A percentile compares a stretch with the other conserved stretches of the same genome.
Evolutionary conservation across 257 asterid species (phyloP).

Genomic region (Linaria vulgaris): DNA sequence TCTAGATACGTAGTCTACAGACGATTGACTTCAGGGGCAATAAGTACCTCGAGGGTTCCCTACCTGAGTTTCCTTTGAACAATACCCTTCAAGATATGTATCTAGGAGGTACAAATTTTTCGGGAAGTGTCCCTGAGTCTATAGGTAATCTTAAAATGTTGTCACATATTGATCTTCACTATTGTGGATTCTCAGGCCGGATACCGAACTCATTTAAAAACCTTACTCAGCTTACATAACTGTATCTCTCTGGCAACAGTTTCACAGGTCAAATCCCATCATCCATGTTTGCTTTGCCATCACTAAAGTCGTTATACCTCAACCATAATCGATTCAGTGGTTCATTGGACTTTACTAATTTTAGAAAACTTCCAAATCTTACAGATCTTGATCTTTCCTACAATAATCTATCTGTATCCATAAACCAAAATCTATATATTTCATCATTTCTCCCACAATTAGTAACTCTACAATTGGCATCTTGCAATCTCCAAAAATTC

Average conservation of each 20-base stretch:
- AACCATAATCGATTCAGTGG: too few relatives aligned
- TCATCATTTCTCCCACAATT: constrained; percentile 35
- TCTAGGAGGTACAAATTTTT: constrained; percentile 42
- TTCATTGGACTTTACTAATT: constrained; percentile 34
- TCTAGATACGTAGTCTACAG: constrained; percentile 39
- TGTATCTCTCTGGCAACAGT: constrained; percentile 37
- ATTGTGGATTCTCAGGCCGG: constrained; percentile 44
- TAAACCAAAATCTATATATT: constrained; percentile 28
- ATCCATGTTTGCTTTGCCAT: constrained; percentile 45
- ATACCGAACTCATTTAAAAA: constrained; percentile 48
- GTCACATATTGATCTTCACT: too few relatives aligned
- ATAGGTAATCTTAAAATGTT: constrained; percentile 43
- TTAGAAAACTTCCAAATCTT: constrained; percentile 29
- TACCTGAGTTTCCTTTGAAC: too few relatives aligned
- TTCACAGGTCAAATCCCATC: constrained; percentile 46
- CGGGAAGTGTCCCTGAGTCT: constrained; percentile 49
- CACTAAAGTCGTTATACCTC: constrained; percentile 27
- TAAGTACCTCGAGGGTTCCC: constrained; percentile 42
- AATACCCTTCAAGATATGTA: constrained; percentile 37
- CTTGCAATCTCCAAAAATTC: constrained; percentile 61
- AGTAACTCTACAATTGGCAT: constrained; percentile 36
- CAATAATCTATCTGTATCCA: too few relatives aligned
- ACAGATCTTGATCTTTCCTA: constrained; percentile 35
- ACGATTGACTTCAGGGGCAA: constrained; percentile 41
- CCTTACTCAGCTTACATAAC: constrained; percentile 38